These are phyloP conservation scores for Raddia guianensis DNA, from an alignment of 176 grass and related monocot genomes.

Conservation along the genomic window DNA sequence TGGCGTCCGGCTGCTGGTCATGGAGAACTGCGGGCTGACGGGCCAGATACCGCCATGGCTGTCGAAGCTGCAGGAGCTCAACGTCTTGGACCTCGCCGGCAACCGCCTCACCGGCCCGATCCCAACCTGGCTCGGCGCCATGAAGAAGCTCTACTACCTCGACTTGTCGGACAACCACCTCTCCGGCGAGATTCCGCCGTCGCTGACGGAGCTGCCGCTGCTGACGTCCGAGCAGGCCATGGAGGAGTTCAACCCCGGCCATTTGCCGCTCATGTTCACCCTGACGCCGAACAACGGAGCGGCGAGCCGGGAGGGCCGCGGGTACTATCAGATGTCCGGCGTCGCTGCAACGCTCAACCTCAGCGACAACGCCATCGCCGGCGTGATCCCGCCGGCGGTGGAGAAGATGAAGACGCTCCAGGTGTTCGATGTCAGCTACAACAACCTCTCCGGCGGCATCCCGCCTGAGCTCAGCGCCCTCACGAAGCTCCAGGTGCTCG, in stretches of 20 bases:
- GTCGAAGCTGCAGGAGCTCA: slow-evolving; percentile 47
- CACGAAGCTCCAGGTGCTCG: slow-evolving; percentile 24
- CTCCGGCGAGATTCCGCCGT: slow-evolving; percentile 40
- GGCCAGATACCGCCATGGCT: slow-evolving; percentile 55
- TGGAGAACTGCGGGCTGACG: slow-evolving; percentile 32
- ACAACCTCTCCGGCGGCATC: slow-evolving; percentile 47
- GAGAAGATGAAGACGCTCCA: slow-evolving; percentile 45
- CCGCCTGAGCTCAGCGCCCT: slow-evolving; percentile 43
- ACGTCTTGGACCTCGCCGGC: slow-evolving; percentile 39
- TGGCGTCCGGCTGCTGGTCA: slow-evolving; percentile 36
- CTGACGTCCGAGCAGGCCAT: slow-evolving; percentile 44
- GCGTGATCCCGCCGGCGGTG: slow-evolving; percentile 29
- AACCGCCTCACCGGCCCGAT: slow-evolving; percentile 50
- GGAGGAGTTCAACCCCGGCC: slow-evolving; percentile 12
- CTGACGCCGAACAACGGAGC: slow-evolving; percentile 25
- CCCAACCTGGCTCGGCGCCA: slow-evolving; percentile 45
- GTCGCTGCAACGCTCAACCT: slow-evolving; percentile 44
- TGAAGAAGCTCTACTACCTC: slow-evolving; percentile 53
- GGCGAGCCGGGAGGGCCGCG: slow-evolving; percentile 5
- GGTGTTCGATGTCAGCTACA: slow-evolving; percentile 43
- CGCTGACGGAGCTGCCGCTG: slow-evolving; percentile 47
- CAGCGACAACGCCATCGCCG: slow-evolving; percentile 34
- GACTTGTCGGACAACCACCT: slow-evolving; percentile 52
- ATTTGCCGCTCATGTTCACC: slow-evolving; percentile 35
- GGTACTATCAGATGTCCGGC: slow-evolving; percentile 50